Conservation (phyloP, 495 filamentous ascomycete species). For the Aspergillus conjunctus region DNA sequence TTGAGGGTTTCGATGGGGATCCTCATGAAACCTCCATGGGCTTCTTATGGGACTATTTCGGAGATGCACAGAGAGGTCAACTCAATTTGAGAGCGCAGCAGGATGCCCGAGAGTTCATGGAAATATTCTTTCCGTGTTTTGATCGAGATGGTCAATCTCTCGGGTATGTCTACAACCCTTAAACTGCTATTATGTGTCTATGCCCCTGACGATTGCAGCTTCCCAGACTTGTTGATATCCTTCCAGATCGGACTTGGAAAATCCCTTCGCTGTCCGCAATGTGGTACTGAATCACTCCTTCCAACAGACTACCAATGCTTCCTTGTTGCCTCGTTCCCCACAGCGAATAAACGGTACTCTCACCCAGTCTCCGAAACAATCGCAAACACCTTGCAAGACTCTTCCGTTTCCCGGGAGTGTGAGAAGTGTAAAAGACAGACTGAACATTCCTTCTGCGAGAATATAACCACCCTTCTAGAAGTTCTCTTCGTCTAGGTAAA, state of each 20-base stretch:
- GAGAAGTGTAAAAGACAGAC: neutral
- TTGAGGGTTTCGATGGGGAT: neutral
- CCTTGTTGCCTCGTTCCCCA: slow-evolving; percentile 6
- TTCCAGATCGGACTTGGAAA: slow-evolving; percentile 12
- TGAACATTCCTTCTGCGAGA: neutral
- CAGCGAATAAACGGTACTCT: neutral
- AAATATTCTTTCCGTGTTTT: slow-evolving; percentile 22
- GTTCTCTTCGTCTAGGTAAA: slow-evolving; percentile 25
- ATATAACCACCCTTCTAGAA: slow-evolving; percentile 14
- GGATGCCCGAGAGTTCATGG: slow-evolving; percentile 32
- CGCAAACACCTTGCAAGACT: neutral
- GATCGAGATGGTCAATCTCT: neutral
- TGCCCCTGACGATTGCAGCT: neutral
- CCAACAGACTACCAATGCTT: slow-evolving; percentile 6
- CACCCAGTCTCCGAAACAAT: slow-evolving; percentile 16
- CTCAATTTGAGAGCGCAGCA: slow-evolving; percentile 20
- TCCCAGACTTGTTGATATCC: neutral
- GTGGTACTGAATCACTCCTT: neutral
- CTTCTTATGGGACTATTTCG: slow-evolving; percentile 8
- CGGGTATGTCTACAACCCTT: slow-evolving; percentile 18
- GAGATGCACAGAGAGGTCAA: slow-evolving; percentile 6
- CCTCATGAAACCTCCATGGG: slow-evolving; percentile 8
- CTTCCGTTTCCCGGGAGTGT: slow-evolving; percentile 1
- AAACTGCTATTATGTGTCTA: neutral
- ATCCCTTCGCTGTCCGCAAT: slow-evolving; percentile 8